These are phyloP conservation scores for Paraphaeosphaeria sporulosa DNA, from an alignment of 2,329 filamentous ascomycete genomes.

Conservation along the genomic window DNA sequence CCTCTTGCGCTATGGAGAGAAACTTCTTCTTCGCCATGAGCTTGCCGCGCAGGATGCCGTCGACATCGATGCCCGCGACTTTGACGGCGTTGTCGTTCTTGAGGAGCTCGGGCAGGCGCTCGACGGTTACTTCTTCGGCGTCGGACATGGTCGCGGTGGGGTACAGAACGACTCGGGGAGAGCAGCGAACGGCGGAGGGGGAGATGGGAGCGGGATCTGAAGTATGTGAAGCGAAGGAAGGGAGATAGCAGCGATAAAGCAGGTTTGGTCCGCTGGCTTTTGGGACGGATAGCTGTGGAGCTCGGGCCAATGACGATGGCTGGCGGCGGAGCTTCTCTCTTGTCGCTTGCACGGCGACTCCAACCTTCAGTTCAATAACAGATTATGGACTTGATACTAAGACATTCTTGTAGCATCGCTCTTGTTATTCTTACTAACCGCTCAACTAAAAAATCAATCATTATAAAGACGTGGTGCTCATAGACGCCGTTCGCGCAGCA, in stretches of 20 bases:
- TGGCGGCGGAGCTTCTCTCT: not conserved
- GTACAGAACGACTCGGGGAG: not conserved
- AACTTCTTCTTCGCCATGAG: constrained; percentile 94
- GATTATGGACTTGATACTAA: not conserved
- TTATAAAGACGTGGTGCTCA: not conserved
- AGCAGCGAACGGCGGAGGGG: not conserved
- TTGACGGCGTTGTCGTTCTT: constrained; percentile 80
- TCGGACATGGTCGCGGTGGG: constrained; percentile 29
- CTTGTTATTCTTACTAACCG: not conserved
- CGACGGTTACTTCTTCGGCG: constrained; percentile 61
- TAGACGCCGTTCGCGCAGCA: not conserved
- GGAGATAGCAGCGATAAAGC: constrained; percentile 9
- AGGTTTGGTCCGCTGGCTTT: not conserved
- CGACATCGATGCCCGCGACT: constrained; percentile 85
- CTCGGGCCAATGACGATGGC: constrained; percentile 43
- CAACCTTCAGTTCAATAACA: not conserved
- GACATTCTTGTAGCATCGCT: not conserved
- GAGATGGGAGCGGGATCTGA: not conserved
- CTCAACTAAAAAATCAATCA: not conserved
- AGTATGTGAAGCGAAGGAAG: constrained; percentile 6
- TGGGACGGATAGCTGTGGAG: constrained; percentile 24
- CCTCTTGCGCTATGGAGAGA: constrained; percentile 77
- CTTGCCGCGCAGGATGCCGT: constrained; percentile 88
- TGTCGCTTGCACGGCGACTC: not conserved
- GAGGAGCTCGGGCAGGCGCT: constrained; percentile 72